A percentile compares a stretch with the other conserved stretches of the same genome.
Evolutionary conservation across 345 rosid genomes (phyloP).

Genomic region (Linum lewisii): DNA sequence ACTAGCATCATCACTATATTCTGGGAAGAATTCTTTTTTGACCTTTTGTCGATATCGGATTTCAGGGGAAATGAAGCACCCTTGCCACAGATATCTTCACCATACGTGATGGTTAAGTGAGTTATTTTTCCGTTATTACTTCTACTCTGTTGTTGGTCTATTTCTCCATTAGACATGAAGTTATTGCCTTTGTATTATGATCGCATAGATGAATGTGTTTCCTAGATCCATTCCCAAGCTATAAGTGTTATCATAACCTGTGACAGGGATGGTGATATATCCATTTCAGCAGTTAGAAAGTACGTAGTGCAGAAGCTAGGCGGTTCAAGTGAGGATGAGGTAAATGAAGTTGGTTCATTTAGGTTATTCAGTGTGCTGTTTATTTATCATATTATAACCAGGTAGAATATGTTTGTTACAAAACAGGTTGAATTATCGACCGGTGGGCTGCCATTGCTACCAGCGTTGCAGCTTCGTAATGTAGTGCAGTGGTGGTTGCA

Average conservation of each 20-base stretch:
- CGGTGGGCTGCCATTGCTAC: conserved; percentile 27
- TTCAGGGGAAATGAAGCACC: conserved; percentile 28
- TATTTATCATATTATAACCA: neutral
- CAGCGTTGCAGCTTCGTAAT: conserved; percentile 22
- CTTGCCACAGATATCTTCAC: conserved; percentile 37
- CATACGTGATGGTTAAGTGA: conserved; percentile 41
- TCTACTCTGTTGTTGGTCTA: neutral
- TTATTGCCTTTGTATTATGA: too few relatives aligned
- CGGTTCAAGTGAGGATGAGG: conserved; percentile 37
- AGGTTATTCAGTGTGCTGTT: neutral
- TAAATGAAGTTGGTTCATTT: conserved; percentile 6
- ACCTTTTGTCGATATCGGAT: conserved; percentile 12
- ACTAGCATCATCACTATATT: neutral
- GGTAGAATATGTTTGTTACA: conserved; percentile 8
- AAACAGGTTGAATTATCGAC: conserved; percentile 50
- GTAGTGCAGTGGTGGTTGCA: conserved; percentile 38
- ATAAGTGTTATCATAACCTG: neutral
- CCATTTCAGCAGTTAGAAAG: conserved; percentile 30
- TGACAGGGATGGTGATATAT: conserved; percentile 31
- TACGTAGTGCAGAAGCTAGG: conserved; percentile 31
- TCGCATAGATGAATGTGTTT: too few relatives aligned
- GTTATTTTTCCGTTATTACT: too few relatives aligned
- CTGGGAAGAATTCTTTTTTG: conserved; percentile 3
- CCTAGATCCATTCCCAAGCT: too few relatives aligned
- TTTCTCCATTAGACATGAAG: too few relatives aligned